Base-by-base conservation (phyloP, 164 flowering plant species). In the Stephania japonica region DNA sequence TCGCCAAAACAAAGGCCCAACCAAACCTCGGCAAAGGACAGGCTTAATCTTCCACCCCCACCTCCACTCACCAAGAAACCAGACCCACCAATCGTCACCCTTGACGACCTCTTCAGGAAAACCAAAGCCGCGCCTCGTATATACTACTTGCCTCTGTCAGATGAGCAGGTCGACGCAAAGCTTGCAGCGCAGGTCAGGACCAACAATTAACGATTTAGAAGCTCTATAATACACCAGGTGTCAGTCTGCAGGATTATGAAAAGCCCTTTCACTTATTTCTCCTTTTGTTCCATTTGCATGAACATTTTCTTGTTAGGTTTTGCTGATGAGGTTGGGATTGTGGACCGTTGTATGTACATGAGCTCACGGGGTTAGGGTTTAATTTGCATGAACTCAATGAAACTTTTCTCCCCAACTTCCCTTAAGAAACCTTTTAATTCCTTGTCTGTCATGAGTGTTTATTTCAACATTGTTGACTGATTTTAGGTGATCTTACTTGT, bases 101-200 rank as follows among this genome's bases (percentile, higher is more conserved):
- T 94, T 44, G 97, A 94, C 56, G 98, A 92, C 76, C 90, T 94
- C 38, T 94, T 94, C 70, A 80, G 74, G 76, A 94, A 91, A 78
- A 94, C 98, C 8, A 88, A 75, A 44, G 86, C 92, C 7, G 81
- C 85, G 18, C 98, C 98, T 25, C 82, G 97, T 16, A 91, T 94
- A 75, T 94, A 92, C 82, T 94, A 90, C 77, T 71, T 94, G 66
- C 97, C 98, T 7, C 72, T 94, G 69, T 85, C 97, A 7, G 97
- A 94, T 38, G 93, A 91, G 65, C 87, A 90, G 80, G 96, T 94
- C 64, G 84, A 86, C 12, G 86, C 83, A 19, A 91, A 90, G 76
- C 84, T 80, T 21, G 85, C 85, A 42, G 75, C 84, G 4, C 83
- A 74, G 41, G 86, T 83, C 13, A 82, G 79, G 77, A 81, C 65